A percentile compares a stretch with the other conserved stretches of the same genome.
Conservation (phyloP, 441 rosid genomes). For the Bocquillonia castaneifolia region DNA sequence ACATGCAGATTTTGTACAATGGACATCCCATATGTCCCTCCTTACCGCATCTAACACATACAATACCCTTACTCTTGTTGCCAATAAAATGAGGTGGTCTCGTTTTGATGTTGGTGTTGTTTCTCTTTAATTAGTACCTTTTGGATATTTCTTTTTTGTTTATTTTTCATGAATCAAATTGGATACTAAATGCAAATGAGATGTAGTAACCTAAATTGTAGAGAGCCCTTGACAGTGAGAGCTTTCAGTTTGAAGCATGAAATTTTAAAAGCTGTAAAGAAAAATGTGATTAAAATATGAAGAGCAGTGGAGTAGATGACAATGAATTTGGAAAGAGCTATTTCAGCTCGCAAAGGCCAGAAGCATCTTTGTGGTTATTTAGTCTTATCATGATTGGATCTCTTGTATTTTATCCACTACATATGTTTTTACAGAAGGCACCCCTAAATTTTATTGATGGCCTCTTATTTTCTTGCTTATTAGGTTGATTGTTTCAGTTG, state of each 20-base stretch:
- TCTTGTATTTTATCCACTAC: background rate
- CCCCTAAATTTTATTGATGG: background rate
- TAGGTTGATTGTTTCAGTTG: slow-evolving; percentile 92
- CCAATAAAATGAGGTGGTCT: no score
- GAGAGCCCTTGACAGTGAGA: background rate
- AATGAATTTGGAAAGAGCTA: background rate
- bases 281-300: background rate
- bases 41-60: background rate
- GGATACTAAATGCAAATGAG: background rate
- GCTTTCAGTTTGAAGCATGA: background rate
- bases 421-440: background rate
- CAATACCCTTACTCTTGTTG: background rate
- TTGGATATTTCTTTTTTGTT: slow-evolving; percentile 6
- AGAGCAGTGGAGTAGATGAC: background rate
- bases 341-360: background rate
- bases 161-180: no score
- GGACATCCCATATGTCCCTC: background rate
- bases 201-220: background rate
- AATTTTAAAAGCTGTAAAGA: background rate
- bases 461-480: slow-evolving; percentile 18
- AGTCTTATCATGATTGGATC: background rate
- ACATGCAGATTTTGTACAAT: background rate
- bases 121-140: background rate
- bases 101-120: no score
- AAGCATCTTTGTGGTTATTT: background rate